Percentiles rank a stretch among this genome's conserved stretches.
Conservation (phyloP, 345 rosid genomes). For the Turritis glabra region DNA sequence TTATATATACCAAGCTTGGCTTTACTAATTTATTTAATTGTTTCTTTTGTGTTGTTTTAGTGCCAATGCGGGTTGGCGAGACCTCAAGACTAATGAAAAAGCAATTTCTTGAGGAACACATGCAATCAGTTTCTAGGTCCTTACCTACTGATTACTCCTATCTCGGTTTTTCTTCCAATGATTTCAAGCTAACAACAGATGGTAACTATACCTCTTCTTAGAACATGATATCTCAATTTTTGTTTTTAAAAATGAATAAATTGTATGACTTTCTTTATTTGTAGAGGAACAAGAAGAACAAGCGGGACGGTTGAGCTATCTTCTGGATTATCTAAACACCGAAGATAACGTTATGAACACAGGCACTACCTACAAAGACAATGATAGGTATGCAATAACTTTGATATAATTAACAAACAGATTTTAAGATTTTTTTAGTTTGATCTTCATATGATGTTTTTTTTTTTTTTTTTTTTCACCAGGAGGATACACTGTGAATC, state of each 20-base stretch:
- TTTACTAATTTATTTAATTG: background rate
- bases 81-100: conserved; percentile 52
- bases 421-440: background rate
- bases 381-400: conserved; percentile 55
- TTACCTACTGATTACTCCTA: conserved; percentile 42
- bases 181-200: conserved; percentile 45
- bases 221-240: background rate
- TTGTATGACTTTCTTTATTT: background rate
- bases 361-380: conserved; percentile 50
- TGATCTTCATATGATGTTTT: background rate
- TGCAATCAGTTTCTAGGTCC: conserved; percentile 47
- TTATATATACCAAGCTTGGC: background rate
- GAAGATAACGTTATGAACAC: conserved; percentile 48
- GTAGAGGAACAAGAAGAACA: conserved; percentile 47
- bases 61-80: conserved; percentile 41
- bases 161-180: conserved; percentile 56
- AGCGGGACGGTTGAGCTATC: conserved; percentile 50
- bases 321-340: conserved; percentile 57
- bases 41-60: conserved; percentile 36
- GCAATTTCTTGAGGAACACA: conserved; percentile 7
- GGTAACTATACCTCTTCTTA: conserved; percentile 43
- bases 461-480: background rate
- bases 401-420: conserved; percentile 7
- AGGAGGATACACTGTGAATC: conserved; percentile 21
- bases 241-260: background rate